These are phyloP conservation scores for Nannochloropsis gaditana DNA, from an alignment of 108 stramenopile species.

Conservation along the genomic window DNA sequence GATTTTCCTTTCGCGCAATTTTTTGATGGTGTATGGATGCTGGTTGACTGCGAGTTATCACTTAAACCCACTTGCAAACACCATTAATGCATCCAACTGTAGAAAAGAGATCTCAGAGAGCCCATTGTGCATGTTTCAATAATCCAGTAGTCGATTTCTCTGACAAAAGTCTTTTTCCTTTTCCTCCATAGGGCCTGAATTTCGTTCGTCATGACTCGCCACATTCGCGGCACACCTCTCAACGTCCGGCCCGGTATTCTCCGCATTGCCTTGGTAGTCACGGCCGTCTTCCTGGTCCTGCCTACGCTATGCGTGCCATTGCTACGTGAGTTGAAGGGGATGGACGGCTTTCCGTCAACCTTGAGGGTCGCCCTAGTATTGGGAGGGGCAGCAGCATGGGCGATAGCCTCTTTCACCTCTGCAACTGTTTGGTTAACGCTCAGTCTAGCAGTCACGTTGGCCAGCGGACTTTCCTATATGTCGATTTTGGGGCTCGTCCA, in stretches of 20 bases:
- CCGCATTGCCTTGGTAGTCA: neutral
- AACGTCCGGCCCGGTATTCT: neutral
- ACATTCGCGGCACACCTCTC: neutral
- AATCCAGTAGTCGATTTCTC: no score
- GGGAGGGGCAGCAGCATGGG: slow-evolving; percentile 9
- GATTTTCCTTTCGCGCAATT: no score
- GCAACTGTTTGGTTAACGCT: neutral
- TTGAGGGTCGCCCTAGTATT: neutral
- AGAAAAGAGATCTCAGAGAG: no score
- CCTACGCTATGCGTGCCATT: neutral
- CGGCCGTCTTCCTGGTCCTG: neutral
- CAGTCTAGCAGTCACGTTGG: neutral
- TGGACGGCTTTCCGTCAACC: neutral
- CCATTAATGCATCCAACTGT: no score
- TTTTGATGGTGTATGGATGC: no score
- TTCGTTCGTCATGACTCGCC: neutral
- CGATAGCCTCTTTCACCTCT: neutral
- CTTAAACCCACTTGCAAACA: no score
- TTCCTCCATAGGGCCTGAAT: no score
- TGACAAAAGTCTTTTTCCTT: no score
- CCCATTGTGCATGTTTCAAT: no score
- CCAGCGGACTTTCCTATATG: neutral
- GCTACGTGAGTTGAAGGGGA: neutral
- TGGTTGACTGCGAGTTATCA: no score
- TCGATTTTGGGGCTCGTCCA: neutral